Evolutionary conservation across 441 rosid species (phyloP), one percentile per base, ranked within the genome.

Genomic region (Croton setiger): DNA sequence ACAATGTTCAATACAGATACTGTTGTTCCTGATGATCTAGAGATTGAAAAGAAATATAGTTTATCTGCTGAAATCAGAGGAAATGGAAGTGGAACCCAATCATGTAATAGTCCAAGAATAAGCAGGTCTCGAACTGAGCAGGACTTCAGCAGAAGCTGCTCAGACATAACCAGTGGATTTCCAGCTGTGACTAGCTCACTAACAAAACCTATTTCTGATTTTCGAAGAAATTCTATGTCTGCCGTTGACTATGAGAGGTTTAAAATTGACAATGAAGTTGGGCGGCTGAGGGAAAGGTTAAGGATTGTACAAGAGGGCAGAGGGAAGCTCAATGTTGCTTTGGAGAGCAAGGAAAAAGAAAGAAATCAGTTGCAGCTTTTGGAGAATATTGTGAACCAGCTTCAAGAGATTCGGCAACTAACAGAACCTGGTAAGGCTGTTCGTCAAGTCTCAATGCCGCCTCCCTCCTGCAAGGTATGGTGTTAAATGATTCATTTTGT

Each of bases 151-250:
- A 76, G 81, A 78, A 86, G 88, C 78, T 77, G 79, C 64, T 85
- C 84, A 57, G 88, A 84, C 17, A 63, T 80, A 66, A 67, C 80
- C 60, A 73, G 66, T 69, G 73, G 74, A 62, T 68, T 82, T 55
- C 82, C 82, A 51, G 81, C 72, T 7, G 18, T 73, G 21, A 75
- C 70, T 72, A 60, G 74, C 75, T 69, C 69, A 8, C 76, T 73
- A 27, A 64, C 77, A 12, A 76, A 77, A 60, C 57, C 69, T 48
- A 57, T 74, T 64, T 68, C 80, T 44, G 74, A 63, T 78, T 71
- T 83, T 35, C 83, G 87, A 39, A 83, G 96, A 74, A 83, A 89
- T 70, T 89, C 97, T 37, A 88, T 88, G 91, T 87, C 97, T 71
- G 82, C 84, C 63, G 78, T 86, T 54, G 97, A 92, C 76, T 72